Evolutionary conservation across 176 grass and related monocot genomes (phyloP).

Genomic region (Aegilops tauschii): DNA sequence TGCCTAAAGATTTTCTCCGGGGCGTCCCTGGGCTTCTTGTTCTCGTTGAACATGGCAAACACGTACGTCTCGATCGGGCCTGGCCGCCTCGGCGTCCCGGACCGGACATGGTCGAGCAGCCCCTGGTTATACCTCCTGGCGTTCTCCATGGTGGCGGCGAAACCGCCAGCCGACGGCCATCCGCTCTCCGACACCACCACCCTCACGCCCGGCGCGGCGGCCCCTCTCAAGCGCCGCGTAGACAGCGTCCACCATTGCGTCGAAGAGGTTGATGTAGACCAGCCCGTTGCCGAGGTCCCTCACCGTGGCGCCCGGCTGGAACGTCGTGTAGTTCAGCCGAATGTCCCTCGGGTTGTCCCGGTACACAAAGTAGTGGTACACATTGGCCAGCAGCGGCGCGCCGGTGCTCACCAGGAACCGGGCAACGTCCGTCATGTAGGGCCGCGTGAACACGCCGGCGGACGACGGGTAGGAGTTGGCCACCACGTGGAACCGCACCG

Average conservation of each 20-base stretch:
- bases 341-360: too few relatives aligned
- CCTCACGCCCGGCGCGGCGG: too few relatives aligned
- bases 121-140: constrained; percentile 54
- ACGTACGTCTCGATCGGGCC: constrained; percentile 50
- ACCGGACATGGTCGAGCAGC: constrained; percentile 33
- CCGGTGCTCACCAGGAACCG: constrained; percentile 35
- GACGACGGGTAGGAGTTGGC: too few relatives aligned
- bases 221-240: too few relatives aligned
- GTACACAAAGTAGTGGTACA: constrained; percentile 62
- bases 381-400: constrained; percentile 67
- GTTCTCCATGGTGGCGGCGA: constrained; percentile 30
- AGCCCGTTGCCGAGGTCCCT: too few relatives aligned
- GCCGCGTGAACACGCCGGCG: too few relatives aligned
- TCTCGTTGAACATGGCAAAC: constrained; percentile 84
- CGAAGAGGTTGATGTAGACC: too few relatives aligned
- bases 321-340: too few relatives aligned
- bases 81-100: constrained; percentile 48
- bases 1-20: constrained; percentile 57
- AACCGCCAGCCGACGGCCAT: constrained; percentile 59
- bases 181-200: constrained; percentile 55
- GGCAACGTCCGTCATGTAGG: too few relatives aligned
- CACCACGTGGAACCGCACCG: too few relatives aligned
- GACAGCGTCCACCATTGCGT: too few relatives aligned
- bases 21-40: constrained; percentile 24
- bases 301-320: too few relatives aligned